phyloP scores from a whole-genome alignment of 768 basidiomycete species.

The Rhizopogon vulgaris region DNA sequence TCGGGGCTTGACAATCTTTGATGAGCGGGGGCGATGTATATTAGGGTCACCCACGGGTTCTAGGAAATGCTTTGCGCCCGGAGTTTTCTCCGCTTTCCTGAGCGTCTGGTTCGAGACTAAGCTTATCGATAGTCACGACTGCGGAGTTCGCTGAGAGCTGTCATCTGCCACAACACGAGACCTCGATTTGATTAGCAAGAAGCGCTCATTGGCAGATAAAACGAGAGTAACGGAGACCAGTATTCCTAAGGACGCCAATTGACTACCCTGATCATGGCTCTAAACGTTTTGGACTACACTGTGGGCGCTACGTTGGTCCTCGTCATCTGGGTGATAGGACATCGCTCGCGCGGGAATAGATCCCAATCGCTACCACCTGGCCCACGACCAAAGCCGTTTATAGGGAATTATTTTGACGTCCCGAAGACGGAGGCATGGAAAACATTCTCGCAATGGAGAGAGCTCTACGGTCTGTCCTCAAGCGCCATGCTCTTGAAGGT shows the following conservation, averaged over 20 bases:
- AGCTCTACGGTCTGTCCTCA: constrained; percentile 6
- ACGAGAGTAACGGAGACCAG: background rate
- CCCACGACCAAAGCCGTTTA: constrained; percentile 16
- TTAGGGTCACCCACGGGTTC: background rate
- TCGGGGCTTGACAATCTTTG: too few relatives aligned
- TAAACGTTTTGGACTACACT: background rate
- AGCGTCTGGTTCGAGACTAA: too few relatives aligned
- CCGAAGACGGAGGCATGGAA: constrained; percentile 17
- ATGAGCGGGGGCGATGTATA: background rate
- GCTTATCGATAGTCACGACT: background rate
- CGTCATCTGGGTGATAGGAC: background rate
- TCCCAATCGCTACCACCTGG: constrained; percentile 21
- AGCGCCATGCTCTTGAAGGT: background rate
- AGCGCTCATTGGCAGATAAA: background rate
- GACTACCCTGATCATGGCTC: background rate
- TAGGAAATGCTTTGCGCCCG: too few relatives aligned
- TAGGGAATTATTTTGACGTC: constrained; percentile 21
- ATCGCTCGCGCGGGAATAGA: background rate
- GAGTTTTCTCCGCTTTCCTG: too few relatives aligned
- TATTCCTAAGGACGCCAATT: background rate
- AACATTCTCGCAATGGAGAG: constrained; percentile 17
- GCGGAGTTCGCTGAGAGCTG: background rate
- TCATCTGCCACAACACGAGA: background rate
- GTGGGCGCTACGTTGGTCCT: background rate
- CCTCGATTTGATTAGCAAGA: background rate